A percentile compares a stretch with the other conserved stretches of the same genome.
Evolutionary conservation across 495 filamentous ascomycete genomes (phyloP).

Genomic region (Penicillium robsamsonii): DNA sequence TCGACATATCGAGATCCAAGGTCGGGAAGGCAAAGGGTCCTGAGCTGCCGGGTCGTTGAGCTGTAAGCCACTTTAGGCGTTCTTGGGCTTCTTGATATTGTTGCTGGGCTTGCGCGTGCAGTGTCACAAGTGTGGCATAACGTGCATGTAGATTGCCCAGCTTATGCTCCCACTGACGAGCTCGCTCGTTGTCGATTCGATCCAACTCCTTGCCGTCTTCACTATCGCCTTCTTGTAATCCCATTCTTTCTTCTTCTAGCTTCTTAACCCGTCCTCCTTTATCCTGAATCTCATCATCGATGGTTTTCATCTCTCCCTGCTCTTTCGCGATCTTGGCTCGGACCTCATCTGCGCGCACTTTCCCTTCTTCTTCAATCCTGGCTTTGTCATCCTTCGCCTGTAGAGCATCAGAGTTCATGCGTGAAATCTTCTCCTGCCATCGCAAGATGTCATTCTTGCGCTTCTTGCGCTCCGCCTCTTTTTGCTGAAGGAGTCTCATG

Average conservation of each 20-base stretch:
- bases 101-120: conserved; percentile 48
- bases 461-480: conserved; percentile 60
- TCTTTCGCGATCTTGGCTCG: conserved; percentile 53
- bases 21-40: conserved; percentile 45
- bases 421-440: conserved; percentile 55
- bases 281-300: conserved; percentile 63
- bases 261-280: conserved; percentile 61
- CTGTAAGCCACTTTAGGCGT: conserved; percentile 48
- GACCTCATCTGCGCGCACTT: conserved; percentile 48
- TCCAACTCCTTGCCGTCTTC: conserved; percentile 50
- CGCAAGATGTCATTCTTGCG: conserved; percentile 57
- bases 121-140: conserved; percentile 49
- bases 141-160: conserved; percentile 48
- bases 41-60: conserved; percentile 42
- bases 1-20: conserved; percentile 43
- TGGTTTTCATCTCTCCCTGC: conserved; percentile 49
- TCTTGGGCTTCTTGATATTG: conserved; percentile 55
- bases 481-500: conserved; percentile 64
- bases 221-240: conserved; percentile 45
- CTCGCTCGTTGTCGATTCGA: conserved; percentile 55
- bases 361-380: conserved; percentile 43
- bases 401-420: conserved; percentile 48
- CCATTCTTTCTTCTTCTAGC: conserved; percentile 58
- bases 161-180: conserved; percentile 54
- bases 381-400: conserved; percentile 48